Conservation (phyloP, 768 basidiomycete species). For the Trametes punicea region DNA sequence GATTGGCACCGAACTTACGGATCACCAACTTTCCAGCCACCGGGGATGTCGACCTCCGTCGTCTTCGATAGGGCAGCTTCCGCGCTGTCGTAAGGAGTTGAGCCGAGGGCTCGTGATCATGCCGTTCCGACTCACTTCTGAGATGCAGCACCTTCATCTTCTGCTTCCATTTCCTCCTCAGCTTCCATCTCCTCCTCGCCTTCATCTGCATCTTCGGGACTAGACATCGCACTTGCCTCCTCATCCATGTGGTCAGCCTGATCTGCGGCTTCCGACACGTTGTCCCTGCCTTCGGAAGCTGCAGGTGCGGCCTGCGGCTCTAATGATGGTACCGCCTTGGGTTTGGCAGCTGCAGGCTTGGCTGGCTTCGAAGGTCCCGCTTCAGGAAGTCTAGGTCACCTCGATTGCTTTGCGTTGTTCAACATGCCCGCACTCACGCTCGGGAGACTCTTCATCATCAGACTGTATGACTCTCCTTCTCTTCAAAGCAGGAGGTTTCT, state of each 20-base stretch:
- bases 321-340: neutral
- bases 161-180: constrained; percentile 37
- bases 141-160: constrained; percentile 51
- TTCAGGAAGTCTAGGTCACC: neutral
- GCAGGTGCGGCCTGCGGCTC: neutral
- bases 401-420: neutral
- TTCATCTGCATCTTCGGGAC: constrained; percentile 31
- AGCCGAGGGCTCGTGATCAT: neutral
- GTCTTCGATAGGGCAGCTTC: constrained; percentile 59
- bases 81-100: constrained; percentile 44
- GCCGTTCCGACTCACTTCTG: constrained; percentile 49
- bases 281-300: neutral
- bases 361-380: constrained; percentile 11
- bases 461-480: constrained; percentile 36
- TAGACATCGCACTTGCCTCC: constrained; percentile 19
- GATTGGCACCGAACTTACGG: constrained; percentile 51
- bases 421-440: neutral
- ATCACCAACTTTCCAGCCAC: constrained; percentile 81
- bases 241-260: constrained; percentile 24
- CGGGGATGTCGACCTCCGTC: constrained; percentile 70
- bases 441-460: constrained; percentile 29
- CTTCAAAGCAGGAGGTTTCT: constrained; percentile 24
- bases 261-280: constrained; percentile 17
- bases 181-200: constrained; percentile 31
- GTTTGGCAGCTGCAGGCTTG: neutral